Base-by-base conservation (phyloP, 768 basidiomycete genomes). In the Podaxis rugospora region DNA sequence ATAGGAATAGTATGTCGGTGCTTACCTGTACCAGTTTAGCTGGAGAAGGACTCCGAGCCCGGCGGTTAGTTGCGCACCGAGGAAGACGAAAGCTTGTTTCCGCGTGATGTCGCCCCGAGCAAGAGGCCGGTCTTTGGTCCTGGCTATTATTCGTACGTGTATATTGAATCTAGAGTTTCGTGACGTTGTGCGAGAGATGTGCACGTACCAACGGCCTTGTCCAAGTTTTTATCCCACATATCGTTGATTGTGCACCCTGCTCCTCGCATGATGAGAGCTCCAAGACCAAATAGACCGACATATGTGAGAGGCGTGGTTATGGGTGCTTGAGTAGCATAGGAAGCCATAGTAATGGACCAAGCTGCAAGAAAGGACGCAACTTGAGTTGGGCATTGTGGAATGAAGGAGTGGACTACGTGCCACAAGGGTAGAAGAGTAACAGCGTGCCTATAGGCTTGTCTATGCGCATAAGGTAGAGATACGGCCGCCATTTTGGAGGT, bases 161-260 rank as follows among this genome's bases (percentile, higher is more conserved):
- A 13, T n/a, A 5, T 44, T 44, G 47, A 49, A 23, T 49, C 21
- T 11, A 25, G n/a, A n/a, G 40, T 42, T 42, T 6, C 18, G 47
- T 49, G 47, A 14, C 23, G 11, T 23, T 21, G 47, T 10, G 47
- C 4, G n/a, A 10, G 18, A 27, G 3, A 32, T 28, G 35, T 40
- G 51, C 62, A 67, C 81, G 65, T 68, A 95, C 95, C 94, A 52
- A 98, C 97, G 40, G 88, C 87, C 69, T 86, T 87, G 79, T 99
- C 97, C 49, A 97, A 83, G 63, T 92, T 86, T 64, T 81, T 82
- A 74, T 99, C 97, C 96, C 97, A 98, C 87, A 99, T 87, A 70
- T 99, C 97, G 71, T 99, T 99, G 66, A 99, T 96, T 2, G 93
- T 98, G 74, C 97, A 99, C 2, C 97, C 97, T 21, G 97, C 97